phyloP scores from a whole-genome alignment of 2,329 filamentous ascomycete genomes.

The Ampelomyces quisqualis region DNA sequence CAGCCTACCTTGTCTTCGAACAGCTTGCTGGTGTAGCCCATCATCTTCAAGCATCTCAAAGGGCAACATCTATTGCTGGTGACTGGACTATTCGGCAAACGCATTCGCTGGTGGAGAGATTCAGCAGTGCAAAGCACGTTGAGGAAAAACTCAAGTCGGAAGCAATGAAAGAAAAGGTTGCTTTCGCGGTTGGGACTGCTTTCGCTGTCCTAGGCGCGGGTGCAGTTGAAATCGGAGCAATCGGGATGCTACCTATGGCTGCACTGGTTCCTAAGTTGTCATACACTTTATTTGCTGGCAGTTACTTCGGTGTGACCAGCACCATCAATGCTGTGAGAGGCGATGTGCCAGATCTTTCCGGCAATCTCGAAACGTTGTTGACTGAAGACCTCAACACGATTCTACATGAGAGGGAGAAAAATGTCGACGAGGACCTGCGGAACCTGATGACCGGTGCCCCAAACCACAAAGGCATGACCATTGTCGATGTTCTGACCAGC shows the following conservation, averaged over 20 bases:
- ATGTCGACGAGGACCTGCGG: neutral
- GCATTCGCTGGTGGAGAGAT: neutral
- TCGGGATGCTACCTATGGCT: no score
- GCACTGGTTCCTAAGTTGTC: no score
- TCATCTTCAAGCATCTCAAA: neutral
- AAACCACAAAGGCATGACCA: neutral
- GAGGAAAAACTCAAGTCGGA: no score
- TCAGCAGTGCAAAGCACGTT: no score
- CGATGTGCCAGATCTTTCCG: neutral
- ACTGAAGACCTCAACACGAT: neutral
- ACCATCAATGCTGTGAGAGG: neutral
- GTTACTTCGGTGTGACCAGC: neutral
- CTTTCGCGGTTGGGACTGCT: no score
- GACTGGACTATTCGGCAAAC: neutral
- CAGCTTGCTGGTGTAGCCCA: constrained; percentile 4
- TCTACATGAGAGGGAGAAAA: neutral
- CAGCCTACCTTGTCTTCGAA: constrained; percentile 8
- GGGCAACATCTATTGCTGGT: neutral
- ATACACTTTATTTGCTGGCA: no score
- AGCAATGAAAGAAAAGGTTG: no score
- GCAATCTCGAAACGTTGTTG: neutral
- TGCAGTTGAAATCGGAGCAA: no score
- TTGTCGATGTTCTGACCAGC: neutral
- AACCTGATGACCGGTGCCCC: neutral
- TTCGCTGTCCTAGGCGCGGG: no score